A percentile compares a stretch with the other conserved stretches of the same genome.
These are phyloP conservation scores for Leccinum pseudoinsigne DNA, from an alignment of 1,284 basidiomycete species.

Conservation along the genomic window DNA sequence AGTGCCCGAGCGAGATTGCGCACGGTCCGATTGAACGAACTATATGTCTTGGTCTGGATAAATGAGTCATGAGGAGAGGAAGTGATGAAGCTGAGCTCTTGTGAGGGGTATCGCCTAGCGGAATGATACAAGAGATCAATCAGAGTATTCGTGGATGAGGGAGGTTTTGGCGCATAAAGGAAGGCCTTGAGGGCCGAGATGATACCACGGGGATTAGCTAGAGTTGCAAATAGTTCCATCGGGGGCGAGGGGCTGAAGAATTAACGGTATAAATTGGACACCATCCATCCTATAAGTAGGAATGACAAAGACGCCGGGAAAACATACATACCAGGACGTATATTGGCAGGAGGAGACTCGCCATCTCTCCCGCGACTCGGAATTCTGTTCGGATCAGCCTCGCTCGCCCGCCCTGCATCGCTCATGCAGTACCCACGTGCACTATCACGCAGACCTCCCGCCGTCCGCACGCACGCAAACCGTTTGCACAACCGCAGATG, in stretches of 20 bases:
- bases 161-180: background rate
- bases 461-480: background rate
- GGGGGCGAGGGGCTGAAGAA: background rate
- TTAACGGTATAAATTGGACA: background rate
- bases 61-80: conserved; percentile 30
- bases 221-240: background rate
- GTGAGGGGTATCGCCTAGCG: conserved; percentile 21
- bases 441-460: background rate
- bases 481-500: background rate
- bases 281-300: background rate
- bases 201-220: background rate
- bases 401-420: background rate
- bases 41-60: conserved; percentile 26
- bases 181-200: background rate
- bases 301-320: background rate
- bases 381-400: background rate
- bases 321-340: background rate
- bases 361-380: background rate
- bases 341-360: background rate
- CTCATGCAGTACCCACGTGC: background rate
- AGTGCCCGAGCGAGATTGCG: conserved; percentile 24
- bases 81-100: conserved; percentile 27
- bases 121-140: conserved; percentile 22
- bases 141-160: conserved; percentile 11
- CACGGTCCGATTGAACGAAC: conserved; percentile 22